Conservation (phyloP, 2,329 filamentous ascomycete species). For the Colletotrichum incanum region DNA sequence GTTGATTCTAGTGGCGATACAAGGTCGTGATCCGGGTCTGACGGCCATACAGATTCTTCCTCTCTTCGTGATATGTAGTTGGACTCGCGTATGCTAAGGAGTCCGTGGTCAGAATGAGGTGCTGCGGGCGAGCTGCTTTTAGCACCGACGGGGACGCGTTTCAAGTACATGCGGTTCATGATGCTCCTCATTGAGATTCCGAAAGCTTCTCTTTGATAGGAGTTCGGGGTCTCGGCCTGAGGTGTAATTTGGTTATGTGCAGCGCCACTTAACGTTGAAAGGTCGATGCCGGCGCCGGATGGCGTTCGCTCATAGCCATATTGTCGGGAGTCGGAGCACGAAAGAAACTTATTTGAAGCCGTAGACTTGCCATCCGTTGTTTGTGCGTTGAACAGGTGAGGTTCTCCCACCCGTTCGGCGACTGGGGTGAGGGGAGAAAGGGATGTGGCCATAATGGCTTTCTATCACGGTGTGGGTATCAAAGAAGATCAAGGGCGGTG, state of each 20-base stretch:
- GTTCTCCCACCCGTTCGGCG: conserved; percentile 30
- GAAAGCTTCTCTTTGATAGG: conserved; percentile 12
- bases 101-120: conserved; percentile 14
- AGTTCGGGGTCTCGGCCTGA: background rate
- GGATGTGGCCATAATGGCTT: conserved; percentile 5
- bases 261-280: conserved; percentile 21
- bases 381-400: conserved; percentile 16
- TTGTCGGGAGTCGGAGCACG: conserved; percentile 23
- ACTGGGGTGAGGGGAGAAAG: conserved; percentile 24
- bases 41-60: background rate
- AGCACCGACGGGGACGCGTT: conserved; percentile 39
- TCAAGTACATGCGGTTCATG: conserved; percentile 21
- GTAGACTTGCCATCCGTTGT: conserved; percentile 1
- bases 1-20: conserved; percentile 31
- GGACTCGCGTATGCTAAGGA: conserved; percentile 14
- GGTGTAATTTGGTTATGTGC: conserved; percentile 17
- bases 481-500: background rate
- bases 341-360: conserved; percentile 16
- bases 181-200: conserved; percentile 7
- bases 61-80: conserved; percentile 6
- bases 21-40: conserved; percentile 18
- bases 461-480: conserved; percentile 16
- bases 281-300: conserved; percentile 27
- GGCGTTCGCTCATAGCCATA: conserved; percentile 34
- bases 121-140: conserved; percentile 35